phyloP scores from a whole-genome alignment of 495 filamentous ascomycete genomes.

The Trichoderma erinaceum region DNA sequence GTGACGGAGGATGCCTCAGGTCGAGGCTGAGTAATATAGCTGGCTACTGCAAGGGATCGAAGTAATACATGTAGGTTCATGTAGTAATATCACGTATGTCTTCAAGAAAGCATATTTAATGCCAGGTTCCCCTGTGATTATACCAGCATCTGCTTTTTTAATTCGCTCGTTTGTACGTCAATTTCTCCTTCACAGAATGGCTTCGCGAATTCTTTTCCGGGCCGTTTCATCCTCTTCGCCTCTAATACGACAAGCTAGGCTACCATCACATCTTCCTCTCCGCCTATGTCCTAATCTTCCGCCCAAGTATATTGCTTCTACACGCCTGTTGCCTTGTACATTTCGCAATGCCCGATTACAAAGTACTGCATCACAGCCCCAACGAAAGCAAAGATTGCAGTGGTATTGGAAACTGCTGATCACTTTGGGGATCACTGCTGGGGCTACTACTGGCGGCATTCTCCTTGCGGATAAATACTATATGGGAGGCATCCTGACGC shows the following conservation, averaged over 20 bases:
- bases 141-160: background rate
- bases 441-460: background rate
- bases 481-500: background rate
- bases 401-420: slow-evolving; percentile 5
- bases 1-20: background rate
- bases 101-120: too few species aligned
- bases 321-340: background rate
- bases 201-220: background rate
- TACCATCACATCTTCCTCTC: background rate
- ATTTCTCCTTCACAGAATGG: background rate
- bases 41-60: too few species aligned
- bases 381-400: background rate
- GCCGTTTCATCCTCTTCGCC: background rate
- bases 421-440: background rate
- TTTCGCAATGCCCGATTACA: slow-evolving; percentile 7
- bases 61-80: too few species aligned
- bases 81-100: too few species aligned
- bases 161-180: background rate
- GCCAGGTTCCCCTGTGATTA: too few species aligned
- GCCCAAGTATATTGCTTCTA: background rate
- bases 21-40: background rate
- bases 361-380: background rate
- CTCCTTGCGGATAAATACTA: background rate
- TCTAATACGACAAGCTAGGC: background rate
- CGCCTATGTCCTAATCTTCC: background rate